A percentile compares a stretch with the other conserved stretches of the same genome.
Conservation (phyloP, 306 rosid species). For the Heteromeles arbutifolia region DNA sequence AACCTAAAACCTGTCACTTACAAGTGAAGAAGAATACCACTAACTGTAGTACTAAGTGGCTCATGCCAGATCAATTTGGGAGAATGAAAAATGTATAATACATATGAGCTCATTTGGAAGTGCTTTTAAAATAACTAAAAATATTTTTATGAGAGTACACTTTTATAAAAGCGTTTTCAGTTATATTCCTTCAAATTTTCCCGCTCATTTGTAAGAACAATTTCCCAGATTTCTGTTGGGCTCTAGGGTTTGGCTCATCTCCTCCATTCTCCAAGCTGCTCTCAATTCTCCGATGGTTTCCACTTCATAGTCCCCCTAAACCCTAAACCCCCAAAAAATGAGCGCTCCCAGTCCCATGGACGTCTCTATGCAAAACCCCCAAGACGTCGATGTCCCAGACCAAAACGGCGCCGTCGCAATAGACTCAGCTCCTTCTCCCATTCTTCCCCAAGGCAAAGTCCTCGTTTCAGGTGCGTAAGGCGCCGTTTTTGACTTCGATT, state of each 20-base stretch:
- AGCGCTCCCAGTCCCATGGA: constrained; percentile 80
- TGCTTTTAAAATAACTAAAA: too few species aligned
- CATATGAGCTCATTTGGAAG: too few species aligned
- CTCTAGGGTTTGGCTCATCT: constrained; percentile 20
- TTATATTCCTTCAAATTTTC: constrained; percentile 18
- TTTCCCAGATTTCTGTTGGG: neutral
- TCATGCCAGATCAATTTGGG: too few species aligned
- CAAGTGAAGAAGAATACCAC: too few species aligned
- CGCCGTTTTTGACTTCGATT: neutral
- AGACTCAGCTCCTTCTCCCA: constrained; percentile 26
- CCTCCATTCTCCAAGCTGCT: neutral
- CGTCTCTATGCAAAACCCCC: constrained; percentile 34
- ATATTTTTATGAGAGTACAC: too few species aligned
- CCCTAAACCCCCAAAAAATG: constrained; percentile 29
- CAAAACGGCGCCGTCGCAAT: constrained; percentile 32
- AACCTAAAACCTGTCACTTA: accelerated
- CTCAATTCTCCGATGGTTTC: constrained; percentile 4
- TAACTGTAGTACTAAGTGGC: too few species aligned
- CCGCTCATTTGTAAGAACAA: constrained; percentile 52
- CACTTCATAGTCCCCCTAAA: neutral
- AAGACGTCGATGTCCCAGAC: constrained; percentile 17
- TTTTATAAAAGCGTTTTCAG: too few species aligned
- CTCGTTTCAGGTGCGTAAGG: constrained; percentile 57
- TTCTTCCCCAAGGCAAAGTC: constrained; percentile 39
- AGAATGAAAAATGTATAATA: too few species aligned